Percentiles rank a stretch among this genome's conserved stretches.
phyloP scores from a whole-genome alignment of 805 yeast genomes.

The Ogataea populi-albae region DNA sequence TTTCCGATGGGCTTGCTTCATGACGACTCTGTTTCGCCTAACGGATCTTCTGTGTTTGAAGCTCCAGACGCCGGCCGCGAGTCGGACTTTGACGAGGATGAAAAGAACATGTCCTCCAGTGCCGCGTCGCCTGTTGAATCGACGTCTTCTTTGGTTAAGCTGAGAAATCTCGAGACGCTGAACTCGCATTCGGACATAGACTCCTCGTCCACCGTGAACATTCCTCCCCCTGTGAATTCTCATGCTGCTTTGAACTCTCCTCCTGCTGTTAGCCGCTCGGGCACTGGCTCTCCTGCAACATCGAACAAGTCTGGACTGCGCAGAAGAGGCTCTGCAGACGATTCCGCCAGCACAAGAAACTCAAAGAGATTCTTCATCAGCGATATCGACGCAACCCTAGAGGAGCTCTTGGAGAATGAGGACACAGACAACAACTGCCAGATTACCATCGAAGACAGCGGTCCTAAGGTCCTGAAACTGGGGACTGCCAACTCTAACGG shows the following conservation, averaged over 20 bases:
- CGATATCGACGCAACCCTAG: constrained; percentile 70
- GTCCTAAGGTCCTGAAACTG: constrained; percentile 74
- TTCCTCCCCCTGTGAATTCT: background rate
- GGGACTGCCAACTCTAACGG: constrained; percentile 89
- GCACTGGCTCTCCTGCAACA: background rate
- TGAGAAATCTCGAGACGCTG: constrained; percentile 13
- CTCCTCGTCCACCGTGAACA: background rate
- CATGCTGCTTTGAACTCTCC: no score
- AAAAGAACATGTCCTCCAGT: constrained; percentile 2
- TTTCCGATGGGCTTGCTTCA: constrained; percentile 6
- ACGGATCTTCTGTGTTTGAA: constrained; percentile 19
- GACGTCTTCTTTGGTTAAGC: constrained; percentile 19
- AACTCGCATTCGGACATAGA: constrained; percentile 3
- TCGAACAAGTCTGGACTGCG: constrained; percentile 13
- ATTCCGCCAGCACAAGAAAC: constrained; percentile 31
- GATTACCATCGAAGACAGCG: constrained; percentile 80
- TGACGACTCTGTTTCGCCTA: constrained; percentile 10
- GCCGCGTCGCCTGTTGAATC: constrained; percentile 18
- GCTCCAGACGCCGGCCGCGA: constrained; percentile 6
- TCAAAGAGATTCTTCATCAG: constrained; percentile 62
- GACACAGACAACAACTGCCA: constrained; percentile 85
- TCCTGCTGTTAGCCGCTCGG: background rate
- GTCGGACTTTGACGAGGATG: constrained; percentile 6
- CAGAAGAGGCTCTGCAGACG: constrained; percentile 58
- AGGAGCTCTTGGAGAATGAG: constrained; percentile 66